phyloP scores from a whole-genome alignment of 768 basidiomycete genomes.

The Hypsizygus marmoreus region DNA sequence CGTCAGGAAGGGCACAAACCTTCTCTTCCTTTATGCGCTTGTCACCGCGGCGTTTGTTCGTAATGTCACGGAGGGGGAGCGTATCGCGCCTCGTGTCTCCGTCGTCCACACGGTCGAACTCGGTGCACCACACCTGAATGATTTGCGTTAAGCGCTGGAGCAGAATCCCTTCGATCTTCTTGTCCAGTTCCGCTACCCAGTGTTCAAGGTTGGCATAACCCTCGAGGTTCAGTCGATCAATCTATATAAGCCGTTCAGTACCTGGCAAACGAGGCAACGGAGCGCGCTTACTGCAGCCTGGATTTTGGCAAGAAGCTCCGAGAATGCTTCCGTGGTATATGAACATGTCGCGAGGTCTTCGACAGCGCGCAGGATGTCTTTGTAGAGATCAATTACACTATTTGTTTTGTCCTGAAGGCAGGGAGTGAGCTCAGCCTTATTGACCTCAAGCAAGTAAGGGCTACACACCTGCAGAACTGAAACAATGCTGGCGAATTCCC shows the following conservation, averaged over 20 bases:
- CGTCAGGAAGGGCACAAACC: constrained; percentile 37
- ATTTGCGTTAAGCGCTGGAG: constrained; percentile 74
- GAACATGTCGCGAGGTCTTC: constrained; percentile 88
- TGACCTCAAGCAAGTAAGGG: background rate
- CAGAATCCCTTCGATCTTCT: constrained; percentile 81
- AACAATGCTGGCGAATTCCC: constrained; percentile 92
- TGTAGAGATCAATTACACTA: constrained; percentile 87
- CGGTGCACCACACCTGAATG: constrained; percentile 84
- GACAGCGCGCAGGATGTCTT: constrained; percentile 80
- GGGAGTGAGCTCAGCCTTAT: constrained; percentile 5
- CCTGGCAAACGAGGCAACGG: background rate
- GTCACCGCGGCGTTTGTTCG: constrained; percentile 67
- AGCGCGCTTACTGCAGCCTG: constrained; percentile 75
- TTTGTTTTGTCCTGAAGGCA: constrained; percentile 84
- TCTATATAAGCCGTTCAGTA: constrained; percentile 42
- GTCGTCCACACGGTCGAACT: constrained; percentile 81
- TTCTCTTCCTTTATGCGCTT: constrained; percentile 81
- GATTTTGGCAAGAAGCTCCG: constrained; percentile 72
- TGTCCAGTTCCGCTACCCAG: constrained; percentile 85
- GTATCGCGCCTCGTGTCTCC: constrained; percentile 59
- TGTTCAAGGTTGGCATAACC: constrained; percentile 93
- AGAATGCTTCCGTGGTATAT: constrained; percentile 83
- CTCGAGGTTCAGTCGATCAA: constrained; percentile 93
- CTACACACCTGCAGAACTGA: constrained; percentile 78
- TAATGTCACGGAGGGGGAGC: constrained; percentile 50